phyloP scores from a whole-genome alignment of 805 yeast species.

The Spathaspora boniae region DNA sequence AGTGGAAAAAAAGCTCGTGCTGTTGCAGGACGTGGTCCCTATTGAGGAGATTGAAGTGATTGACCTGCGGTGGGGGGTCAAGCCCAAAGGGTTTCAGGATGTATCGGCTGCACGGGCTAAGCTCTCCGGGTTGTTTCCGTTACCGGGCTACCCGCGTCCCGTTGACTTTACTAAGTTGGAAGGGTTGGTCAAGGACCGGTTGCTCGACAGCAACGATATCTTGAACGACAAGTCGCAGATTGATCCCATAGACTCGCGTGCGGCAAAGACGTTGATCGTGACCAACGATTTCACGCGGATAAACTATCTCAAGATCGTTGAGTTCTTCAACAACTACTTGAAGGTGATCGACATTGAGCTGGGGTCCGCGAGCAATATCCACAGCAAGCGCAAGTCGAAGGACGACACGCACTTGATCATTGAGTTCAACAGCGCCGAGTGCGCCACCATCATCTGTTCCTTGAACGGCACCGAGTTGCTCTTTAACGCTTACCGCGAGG shows the following conservation, averaged over 20 bases:
- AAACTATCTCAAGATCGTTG: slow-evolving; percentile 38
- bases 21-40: slow-evolving; percentile 29
- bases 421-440: slow-evolving; percentile 46
- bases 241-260: slow-evolving; percentile 37
- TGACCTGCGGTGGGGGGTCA: slow-evolving; percentile 64
- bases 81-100: slow-evolving; percentile 70
- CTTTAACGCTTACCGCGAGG: slow-evolving; percentile 25
- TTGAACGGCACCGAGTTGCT: slow-evolving; percentile 33
- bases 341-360: slow-evolving; percentile 38
- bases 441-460: slow-evolving; percentile 54
- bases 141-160: slow-evolving; percentile 60
- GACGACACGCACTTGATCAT: slow-evolving; percentile 42
- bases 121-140: slow-evolving; percentile 71
- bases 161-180: slow-evolving; percentile 40
- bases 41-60: slow-evolving; percentile 50
- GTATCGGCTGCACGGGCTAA: slow-evolving; percentile 76
- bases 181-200: slow-evolving; percentile 33
- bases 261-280: slow-evolving; percentile 28
- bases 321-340: slow-evolving; percentile 44
- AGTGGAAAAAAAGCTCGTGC: no score
- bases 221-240: slow-evolving; percentile 32
- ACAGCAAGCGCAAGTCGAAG: slow-evolving; percentile 30
- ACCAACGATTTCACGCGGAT: slow-evolving; percentile 28
- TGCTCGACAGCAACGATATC: slow-evolving; percentile 27
- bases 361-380: slow-evolving; percentile 29